Evolutionary conservation across 2,329 filamentous ascomycete species (phyloP), one percentile per base, ranked within the genome.

Genomic region (Colletotrichum navitas): DNA sequence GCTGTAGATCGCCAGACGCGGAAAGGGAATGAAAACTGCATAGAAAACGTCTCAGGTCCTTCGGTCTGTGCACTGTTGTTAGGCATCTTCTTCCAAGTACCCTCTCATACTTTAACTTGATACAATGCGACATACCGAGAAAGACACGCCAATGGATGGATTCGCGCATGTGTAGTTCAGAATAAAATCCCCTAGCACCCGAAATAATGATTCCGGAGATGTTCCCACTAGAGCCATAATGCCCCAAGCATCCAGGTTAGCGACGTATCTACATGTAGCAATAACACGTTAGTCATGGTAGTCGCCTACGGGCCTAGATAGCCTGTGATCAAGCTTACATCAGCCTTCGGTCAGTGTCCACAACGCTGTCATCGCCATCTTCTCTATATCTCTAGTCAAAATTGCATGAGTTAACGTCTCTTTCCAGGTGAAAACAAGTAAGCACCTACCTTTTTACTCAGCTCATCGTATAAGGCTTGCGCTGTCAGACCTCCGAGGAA

Each of bases 361-460:
- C 4, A 2, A 16, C 2, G 1, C 21, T 6, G 8, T 1, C 21
- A 2, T 66, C 43, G 2, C n/a, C 12, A 3, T 66, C 32, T 26
- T 59, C 29, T 1, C 12, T 8, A 18, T 66, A 39, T 12, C 39
- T n/a, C 39, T 55, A 16, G 1, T 45, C 16, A 18, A 5, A 3
- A n/a, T 26, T 32, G 11, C 10, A 56, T 56, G 4, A 56, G 34
- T 12, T 24, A 5, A 3, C 21, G n/a, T 24, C 5, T n/a, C 6
- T 12, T 14, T 16, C 2, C 21, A 24, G 2, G 2, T 14, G 0
- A n/a, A n/a, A 18, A 0, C 12, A 11, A 7, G 2, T 12, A 3
- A 10, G 11, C n/a, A 45, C 39, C 11, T 43, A 41, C 64, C 5
- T 32, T 34, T n/a, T 45, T 45, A 0, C 10, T 24, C 4, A 67